Evolutionary conservation across 2,329 filamentous ascomycete species (phyloP), one percentile per base, ranked within the genome.

Genomic region (Exserohilum turcica): DNA sequence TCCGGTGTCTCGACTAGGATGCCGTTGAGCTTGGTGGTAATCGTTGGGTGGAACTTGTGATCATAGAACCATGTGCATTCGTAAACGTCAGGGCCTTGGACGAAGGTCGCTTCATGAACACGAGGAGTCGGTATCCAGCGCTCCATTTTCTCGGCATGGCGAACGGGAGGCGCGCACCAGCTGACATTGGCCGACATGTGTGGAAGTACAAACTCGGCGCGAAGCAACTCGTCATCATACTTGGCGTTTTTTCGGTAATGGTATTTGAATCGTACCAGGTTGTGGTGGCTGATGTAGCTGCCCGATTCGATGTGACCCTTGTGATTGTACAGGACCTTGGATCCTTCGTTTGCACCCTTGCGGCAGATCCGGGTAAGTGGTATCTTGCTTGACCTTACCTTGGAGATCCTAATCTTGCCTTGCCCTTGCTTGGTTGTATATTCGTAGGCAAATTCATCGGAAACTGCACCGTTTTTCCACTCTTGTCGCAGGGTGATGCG

Each of bases 71-170:
- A 76, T 2, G 76, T 76, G 49, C 78, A 78, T 62, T 83, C 78
- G 54, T 80, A 84, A 2, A 82, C 77, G 56, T 83, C 78, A 6
- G 79, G 69, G 6, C 77, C 79, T 54, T 83, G 77, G 3, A 82
- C 78, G 52, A 83, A 83, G 0, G 78, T 82, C 4, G 81, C 82
- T 64, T 82, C 78, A 3, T 78, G 82, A 2, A 83, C 79, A 44
- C 81, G 80, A 15, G 81, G 77, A 56, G 81, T 79, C 6, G 82
- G 81, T 47, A 84, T 83, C 80, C 81, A 84, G 43, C 77, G 75
- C 42, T 84, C 79, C 50, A 79, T 73, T 64, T 80, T 81, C 57
- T 82, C 78, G 3, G 78, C 76, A 57, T 79, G 78, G 15, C 76
- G 76, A 32, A 77, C 74, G 3, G 80, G 80, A 48, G 81, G 79